Evolutionary conservation across 169 alveolate species (phyloP).

Genomic region (Cystoisospora suis): DNA sequence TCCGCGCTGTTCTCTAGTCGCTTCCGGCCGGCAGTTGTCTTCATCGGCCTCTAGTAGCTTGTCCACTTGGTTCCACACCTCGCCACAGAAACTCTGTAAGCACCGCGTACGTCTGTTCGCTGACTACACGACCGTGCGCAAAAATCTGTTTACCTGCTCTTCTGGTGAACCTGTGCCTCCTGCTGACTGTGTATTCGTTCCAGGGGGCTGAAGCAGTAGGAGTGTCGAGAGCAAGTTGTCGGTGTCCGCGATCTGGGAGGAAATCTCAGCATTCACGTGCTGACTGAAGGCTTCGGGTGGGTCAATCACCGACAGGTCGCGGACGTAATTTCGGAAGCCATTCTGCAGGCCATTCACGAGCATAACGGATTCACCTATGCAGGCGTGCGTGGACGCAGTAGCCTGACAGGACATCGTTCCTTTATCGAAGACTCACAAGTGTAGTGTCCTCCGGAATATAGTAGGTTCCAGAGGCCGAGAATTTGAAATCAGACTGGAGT

Average conservation of each 20-base stretch:
- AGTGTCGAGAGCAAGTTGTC: slow-evolving; percentile 84
- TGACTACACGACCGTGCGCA: no score
- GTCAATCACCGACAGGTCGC: slow-evolving; percentile 76
- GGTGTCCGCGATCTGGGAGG: slow-evolving; percentile 87
- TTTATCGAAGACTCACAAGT: slow-evolving; percentile 15
- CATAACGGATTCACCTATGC: not conserved
- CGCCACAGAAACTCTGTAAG: no score
- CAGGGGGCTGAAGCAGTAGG: slow-evolving; percentile 81
- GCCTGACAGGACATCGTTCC: not conserved
- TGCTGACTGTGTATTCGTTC: slow-evolving; percentile 78
- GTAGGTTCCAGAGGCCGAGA: slow-evolving; percentile 69
- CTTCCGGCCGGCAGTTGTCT: no score
- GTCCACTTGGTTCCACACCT: no score
- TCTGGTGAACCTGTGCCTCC: slow-evolving; percentile 58
- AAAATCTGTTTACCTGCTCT: slow-evolving; percentile 15
- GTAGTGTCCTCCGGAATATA: slow-evolving; percentile 82
- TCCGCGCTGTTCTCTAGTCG: no score
- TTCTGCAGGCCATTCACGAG: not conserved
- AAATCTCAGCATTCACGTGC: slow-evolving; percentile 93
- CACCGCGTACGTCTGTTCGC: no score
- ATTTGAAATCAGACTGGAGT: slow-evolving; percentile 70
- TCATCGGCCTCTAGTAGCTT: no score
- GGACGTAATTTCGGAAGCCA: slow-evolving; percentile 55
- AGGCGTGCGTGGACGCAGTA: not conserved
- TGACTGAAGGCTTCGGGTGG: slow-evolving; percentile 93